Conservation (phyloP, 75 land plant genomes). For the Pinus taeda region DNA sequence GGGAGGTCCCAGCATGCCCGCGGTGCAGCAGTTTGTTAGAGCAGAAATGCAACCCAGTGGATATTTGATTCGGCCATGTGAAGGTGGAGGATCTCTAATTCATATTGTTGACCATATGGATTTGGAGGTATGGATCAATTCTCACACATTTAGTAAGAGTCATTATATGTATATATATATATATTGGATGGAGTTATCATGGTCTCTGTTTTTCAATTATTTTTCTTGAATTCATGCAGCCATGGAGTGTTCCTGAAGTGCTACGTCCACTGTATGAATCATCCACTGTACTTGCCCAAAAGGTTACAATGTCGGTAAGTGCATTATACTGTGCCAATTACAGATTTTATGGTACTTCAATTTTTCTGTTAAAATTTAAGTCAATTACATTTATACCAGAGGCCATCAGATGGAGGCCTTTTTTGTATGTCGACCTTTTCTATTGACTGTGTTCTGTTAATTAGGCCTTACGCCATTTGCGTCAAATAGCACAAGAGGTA, state of each 20-base stretch:
- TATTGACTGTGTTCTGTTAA: neutral
- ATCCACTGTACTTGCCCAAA: constrained; percentile 90
- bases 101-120: constrained; percentile 89
- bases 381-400: neutral
- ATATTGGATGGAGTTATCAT: neutral
- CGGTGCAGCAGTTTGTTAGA: constrained; percentile 56
- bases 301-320: constrained; percentile 82
- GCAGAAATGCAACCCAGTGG: constrained; percentile 93
- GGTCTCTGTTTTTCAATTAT: neutral
- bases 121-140: constrained; percentile 56
- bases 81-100: constrained; percentile 81
- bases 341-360: too few relatives aligned
- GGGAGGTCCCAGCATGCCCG: constrained; percentile 62
- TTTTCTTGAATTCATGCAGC: constrained; percentile 32
- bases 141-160: neutral
- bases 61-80: constrained; percentile 73
- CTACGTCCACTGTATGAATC: constrained; percentile 96
- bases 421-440: neutral
- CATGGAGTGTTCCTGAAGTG: constrained; percentile 88
- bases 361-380: neutral
- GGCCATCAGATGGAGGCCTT: neutral
- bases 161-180: too few relatives aligned
- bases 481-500: constrained; percentile 66
- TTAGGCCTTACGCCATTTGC: constrained; percentile 66
- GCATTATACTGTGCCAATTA: neutral